These are phyloP conservation scores for Dovyalis caffra DNA, from an alignment of 345 rosid species.

Conservation along the genomic window DNA sequence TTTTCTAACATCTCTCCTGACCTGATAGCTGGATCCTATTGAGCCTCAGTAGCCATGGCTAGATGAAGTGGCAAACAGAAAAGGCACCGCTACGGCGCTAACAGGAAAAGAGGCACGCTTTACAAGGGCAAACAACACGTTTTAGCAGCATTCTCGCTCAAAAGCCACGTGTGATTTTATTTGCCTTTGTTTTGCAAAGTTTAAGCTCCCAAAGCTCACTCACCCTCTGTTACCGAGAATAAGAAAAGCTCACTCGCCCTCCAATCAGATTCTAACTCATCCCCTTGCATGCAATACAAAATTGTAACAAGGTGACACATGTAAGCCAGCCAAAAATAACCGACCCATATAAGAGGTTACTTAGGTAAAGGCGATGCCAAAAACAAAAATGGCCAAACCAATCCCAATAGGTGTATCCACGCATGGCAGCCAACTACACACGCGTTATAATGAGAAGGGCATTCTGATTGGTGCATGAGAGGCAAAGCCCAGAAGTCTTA, in stretches of 20 bases:
- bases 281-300: conserved; percentile 43
- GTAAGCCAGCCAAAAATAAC: conserved; percentile 26
- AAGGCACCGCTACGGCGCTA: conserved; percentile 16
- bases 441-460: conserved; percentile 42
- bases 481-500: not conserved
- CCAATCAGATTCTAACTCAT: conserved; percentile 37
- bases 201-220: not conserved
- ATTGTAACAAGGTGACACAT: conserved; percentile 20
- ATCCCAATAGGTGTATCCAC: conserved; percentile 71
- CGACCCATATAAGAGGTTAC: conserved; percentile 15
- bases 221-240: no score
- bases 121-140: conserved; percentile 17
- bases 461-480: not conserved
- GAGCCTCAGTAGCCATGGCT: not conserved
- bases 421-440: conserved; percentile 71
- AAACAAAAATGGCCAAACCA: conserved; percentile 27
- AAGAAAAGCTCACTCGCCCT: not conserved
- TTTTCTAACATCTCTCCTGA: not conserved
- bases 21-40: not conserved
- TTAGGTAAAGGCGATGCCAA: not conserved
- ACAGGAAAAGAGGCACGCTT: conserved; percentile 10
- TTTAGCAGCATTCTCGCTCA: not conserved
- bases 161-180: conserved; percentile 7
- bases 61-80: not conserved
- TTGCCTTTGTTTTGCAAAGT: not conserved